These are phyloP conservation scores for Picochlorum sp. DNA, from an alignment of 139 green algal genomes.

Conservation along the genomic window DNA sequence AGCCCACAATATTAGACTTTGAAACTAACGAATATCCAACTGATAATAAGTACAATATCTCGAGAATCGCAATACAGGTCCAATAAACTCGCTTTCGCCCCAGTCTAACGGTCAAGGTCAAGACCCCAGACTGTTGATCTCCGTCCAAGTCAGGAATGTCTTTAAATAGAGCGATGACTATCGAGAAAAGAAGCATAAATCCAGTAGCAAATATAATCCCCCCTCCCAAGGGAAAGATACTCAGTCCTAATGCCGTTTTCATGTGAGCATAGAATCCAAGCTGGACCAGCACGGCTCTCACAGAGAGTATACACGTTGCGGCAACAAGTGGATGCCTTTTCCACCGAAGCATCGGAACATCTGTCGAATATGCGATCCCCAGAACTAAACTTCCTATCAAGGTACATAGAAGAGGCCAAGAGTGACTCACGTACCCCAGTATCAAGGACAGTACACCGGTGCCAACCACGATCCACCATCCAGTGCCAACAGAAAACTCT, in stretches of 20 bases:
- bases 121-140: slow-evolving; percentile 53
- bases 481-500: slow-evolving; percentile 53
- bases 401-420: slow-evolving; percentile 54
- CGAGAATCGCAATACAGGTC: slow-evolving; percentile 60
- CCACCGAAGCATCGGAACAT: slow-evolving; percentile 84
- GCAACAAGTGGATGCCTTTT: slow-evolving; percentile 78
- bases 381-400: slow-evolving; percentile 60
- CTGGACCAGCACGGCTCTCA: slow-evolving; percentile 66
- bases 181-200: slow-evolving; percentile 87
- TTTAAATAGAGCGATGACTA: slow-evolving; percentile 97
- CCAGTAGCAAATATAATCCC: slow-evolving; percentile 49
- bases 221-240: slow-evolving; percentile 25
- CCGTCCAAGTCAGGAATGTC: slow-evolving; percentile 87
- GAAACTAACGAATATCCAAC: slow-evolving; percentile 9
- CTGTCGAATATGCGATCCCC: slow-evolving; percentile 77
- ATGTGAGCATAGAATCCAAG: slow-evolving; percentile 86
- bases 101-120: slow-evolving; percentile 75
- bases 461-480: slow-evolving; percentile 3
- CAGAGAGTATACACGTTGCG: slow-evolving; percentile 70
- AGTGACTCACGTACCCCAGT: slow-evolving; percentile 28
- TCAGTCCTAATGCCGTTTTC: slow-evolving; percentile 24
- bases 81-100: slow-evolving; percentile 68
- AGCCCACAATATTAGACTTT: slow-evolving; percentile 27
- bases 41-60: slow-evolving; percentile 55
- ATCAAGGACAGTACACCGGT: slow-evolving; percentile 13